phyloP scores from a whole-genome alignment of 345 rosid genomes.

The Sonneratia caseolaris region DNA sequence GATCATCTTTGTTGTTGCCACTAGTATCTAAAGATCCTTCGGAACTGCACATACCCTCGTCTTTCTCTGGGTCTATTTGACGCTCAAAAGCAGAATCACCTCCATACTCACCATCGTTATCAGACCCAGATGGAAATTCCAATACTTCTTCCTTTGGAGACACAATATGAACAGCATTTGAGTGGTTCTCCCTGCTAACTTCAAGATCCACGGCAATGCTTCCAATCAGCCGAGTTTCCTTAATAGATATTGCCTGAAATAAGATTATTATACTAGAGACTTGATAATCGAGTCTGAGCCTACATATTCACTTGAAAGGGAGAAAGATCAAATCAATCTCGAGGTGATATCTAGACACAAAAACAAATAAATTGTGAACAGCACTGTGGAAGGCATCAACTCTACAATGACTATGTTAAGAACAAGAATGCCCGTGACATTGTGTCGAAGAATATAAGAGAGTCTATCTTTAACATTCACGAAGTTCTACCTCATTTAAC shows the following conservation, averaged over 20 bases:
- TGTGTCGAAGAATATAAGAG: neutral
- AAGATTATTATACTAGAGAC: slow-evolving; percentile 10
- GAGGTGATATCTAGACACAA: neutral
- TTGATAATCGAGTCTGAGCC: no score
- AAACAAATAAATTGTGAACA: neutral
- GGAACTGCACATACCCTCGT: slow-evolving; percentile 16
- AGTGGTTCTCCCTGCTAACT: slow-evolving; percentile 25
- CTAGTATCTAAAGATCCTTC: slow-evolving; percentile 17
- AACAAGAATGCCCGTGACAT: neutral
- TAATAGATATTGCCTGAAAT: slow-evolving; percentile 70
- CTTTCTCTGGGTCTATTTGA: slow-evolving; percentile 11
- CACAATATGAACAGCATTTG: slow-evolving; percentile 51
- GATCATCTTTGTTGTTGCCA: slow-evolving; percentile 18
- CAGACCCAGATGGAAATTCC: slow-evolving; percentile 14
- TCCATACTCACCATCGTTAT: slow-evolving; percentile 11
- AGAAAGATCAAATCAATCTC: neutral
- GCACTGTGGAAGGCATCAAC: neutral
- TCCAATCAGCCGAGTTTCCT: slow-evolving; percentile 68
- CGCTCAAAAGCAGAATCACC: slow-evolving; percentile 10
- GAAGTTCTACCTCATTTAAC: slow-evolving; percentile 56
- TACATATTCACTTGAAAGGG: neutral
- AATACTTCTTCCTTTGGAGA: slow-evolving; percentile 37
- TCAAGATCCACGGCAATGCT: slow-evolving; percentile 52
- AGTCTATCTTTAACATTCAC: neutral
- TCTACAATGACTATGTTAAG: neutral